Percentiles rank a stretch among this genome's conserved stretches.
Conservation (phyloP, 2,329 filamentous ascomycete species). For the Juglanconis sp. region DNA sequence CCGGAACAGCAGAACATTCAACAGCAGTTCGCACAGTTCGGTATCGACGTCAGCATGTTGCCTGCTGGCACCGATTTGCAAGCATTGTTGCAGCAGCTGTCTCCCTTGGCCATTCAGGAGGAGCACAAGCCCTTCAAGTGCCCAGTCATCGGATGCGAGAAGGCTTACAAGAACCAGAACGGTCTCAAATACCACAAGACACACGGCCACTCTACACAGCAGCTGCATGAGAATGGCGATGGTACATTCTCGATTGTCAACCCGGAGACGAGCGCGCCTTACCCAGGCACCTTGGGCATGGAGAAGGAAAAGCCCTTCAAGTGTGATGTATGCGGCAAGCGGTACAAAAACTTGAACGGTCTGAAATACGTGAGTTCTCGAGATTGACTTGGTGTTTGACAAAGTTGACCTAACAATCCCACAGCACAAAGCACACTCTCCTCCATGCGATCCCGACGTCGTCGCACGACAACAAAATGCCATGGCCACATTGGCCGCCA, state of each 20-base stretch:
- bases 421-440: constrained; percentile 75
- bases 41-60: constrained; percentile 72
- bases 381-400: neutral
- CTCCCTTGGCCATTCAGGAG: constrained; percentile 68
- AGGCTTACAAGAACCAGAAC: constrained; percentile 99
- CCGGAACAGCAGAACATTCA: constrained; percentile 61
- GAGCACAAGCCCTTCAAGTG: constrained; percentile 98
- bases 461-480: constrained; percentile 40
- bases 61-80: constrained; percentile 70
- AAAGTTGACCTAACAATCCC: constrained; percentile 29
- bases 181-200: constrained; percentile 85
- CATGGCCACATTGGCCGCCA: constrained; percentile 31
- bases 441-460: constrained; percentile 83
- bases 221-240: constrained; percentile 93
- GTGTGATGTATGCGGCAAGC: constrained; percentile 94
- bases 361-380: constrained; percentile 76
- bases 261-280: constrained; percentile 88
- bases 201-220: constrained; percentile 95
- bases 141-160: constrained; percentile 96
- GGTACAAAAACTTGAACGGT: constrained; percentile 98
- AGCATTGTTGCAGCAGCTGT: constrained; percentile 53
- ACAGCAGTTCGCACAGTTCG: constrained; percentile 68
- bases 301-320: constrained; percentile 99
- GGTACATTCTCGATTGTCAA: constrained; percentile 98
- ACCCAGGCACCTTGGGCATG: constrained; percentile 97